A percentile compares a stretch with the other conserved stretches of the same genome.
These are phyloP conservation scores for Aureoboletus auriporus DNA, from an alignment of 768 basidiomycete genomes.

Conservation along the genomic window DNA sequence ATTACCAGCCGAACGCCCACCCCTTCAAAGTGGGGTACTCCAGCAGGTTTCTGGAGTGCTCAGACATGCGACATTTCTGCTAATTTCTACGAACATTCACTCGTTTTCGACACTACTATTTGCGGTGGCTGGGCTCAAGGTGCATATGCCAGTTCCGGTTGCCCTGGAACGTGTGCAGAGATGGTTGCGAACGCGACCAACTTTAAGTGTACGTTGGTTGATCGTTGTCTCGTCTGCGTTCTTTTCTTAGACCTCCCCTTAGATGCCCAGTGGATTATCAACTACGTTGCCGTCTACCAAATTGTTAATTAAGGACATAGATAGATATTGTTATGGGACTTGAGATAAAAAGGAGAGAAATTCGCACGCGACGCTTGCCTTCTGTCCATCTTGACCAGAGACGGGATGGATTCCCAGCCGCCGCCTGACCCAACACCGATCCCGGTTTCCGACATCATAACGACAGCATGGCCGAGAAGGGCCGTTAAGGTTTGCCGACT, in stretches of 20 bases:
- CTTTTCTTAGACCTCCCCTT: slow-evolving; percentile 6
- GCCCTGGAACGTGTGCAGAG: slow-evolving; percentile 41
- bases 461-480: slow-evolving; percentile 47
- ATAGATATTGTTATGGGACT: not conserved
- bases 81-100: slow-evolving; percentile 50
- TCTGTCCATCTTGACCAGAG: slow-evolving; percentile 25
- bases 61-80: slow-evolving; percentile 42
- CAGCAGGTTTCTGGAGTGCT: slow-evolving; percentile 49
- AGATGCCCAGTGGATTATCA: slow-evolving; percentile 57
- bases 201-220: slow-evolving; percentile 38
- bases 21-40: slow-evolving; percentile 49
- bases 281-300: slow-evolving; percentile 53
- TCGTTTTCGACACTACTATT: slow-evolving; percentile 39
- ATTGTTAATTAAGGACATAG: too few species aligned
- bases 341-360: slow-evolving; percentile 20
- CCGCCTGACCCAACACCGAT: slow-evolving; percentile 30
- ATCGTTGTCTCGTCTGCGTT: too few species aligned
- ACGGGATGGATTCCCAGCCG: slow-evolving; percentile 33
- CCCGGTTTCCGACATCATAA: slow-evolving; percentile 52
- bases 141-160: slow-evolving; percentile 28
- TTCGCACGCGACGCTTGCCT: slow-evolving; percentile 27
- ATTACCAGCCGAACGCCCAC: slow-evolving; percentile 42
- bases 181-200: slow-evolving; percentile 54
- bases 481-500: slow-evolving; percentile 43
- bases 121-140: slow-evolving; percentile 29